phyloP scores from a whole-genome alignment of 495 filamentous ascomycete species.

The Geopyxis carbonaria region DNA sequence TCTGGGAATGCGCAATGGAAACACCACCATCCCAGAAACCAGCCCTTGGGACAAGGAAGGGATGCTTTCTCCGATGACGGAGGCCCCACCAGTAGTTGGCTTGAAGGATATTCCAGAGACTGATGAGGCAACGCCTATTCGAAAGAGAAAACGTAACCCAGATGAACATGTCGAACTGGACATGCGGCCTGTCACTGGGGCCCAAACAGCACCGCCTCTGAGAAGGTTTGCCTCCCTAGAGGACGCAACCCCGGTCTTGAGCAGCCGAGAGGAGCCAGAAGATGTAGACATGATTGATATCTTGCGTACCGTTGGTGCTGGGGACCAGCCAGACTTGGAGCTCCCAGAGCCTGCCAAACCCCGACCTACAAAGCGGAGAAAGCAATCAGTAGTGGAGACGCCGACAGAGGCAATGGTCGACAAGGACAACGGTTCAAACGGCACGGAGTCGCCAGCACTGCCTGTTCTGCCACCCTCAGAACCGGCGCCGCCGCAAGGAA shows the following conservation, averaged over 20 bases:
- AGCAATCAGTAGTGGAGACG: too few species aligned
- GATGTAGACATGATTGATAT: conserved; percentile 19
- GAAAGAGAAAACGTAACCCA: not conserved
- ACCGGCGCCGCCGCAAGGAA: too few species aligned
- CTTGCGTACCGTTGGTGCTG: conserved; percentile 10
- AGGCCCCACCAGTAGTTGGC: too few species aligned
- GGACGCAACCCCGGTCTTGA: conserved; percentile 8
- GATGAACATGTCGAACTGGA: too few species aligned
- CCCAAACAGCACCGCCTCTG: not conserved
- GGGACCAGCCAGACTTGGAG: not conserved
- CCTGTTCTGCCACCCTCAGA: too few species aligned
- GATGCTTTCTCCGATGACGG: too few species aligned
- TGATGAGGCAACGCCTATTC: conserved; percentile 5
- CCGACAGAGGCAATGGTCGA: too few species aligned
- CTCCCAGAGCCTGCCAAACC: not conserved
- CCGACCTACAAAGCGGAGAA: conserved; percentile 1
- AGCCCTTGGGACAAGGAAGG: too few species aligned
- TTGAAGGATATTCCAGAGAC: conserved; percentile 2
- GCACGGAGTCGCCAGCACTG: too few species aligned
- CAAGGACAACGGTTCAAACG: too few species aligned
- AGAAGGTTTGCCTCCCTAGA: conserved; percentile 12
- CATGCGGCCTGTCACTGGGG: not conserved
- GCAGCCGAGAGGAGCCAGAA: conserved; percentile 15
- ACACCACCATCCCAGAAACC: conserved; percentile 1
- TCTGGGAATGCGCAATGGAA: not conserved